These are phyloP conservation scores for Schizochytrium sp. DNA, from an alignment of 108 stramenopile species.

Conservation along the genomic window DNA sequence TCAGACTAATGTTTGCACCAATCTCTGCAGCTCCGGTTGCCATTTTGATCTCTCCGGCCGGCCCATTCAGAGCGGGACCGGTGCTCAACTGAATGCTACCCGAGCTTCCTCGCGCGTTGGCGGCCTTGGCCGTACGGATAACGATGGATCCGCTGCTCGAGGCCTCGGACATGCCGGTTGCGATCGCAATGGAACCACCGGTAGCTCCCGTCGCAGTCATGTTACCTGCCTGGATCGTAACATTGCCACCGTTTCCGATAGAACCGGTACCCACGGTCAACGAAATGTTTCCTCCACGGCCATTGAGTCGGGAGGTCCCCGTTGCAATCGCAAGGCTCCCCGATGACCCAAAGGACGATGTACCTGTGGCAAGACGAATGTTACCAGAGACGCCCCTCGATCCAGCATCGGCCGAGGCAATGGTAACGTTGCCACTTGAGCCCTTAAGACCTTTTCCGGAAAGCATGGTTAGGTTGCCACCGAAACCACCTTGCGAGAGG, in stretches of 20 bases:
- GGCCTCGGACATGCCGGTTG: background rate
- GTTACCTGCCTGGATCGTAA: slow-evolving; percentile 33
- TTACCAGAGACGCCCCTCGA: background rate
- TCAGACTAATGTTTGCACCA: slow-evolving; percentile 19
- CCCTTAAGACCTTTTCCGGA: background rate
- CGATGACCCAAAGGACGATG: background rate
- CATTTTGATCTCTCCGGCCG: background rate
- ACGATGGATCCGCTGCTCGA: slow-evolving; percentile 28
- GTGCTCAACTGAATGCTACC: background rate
- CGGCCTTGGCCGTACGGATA: slow-evolving; percentile 34
- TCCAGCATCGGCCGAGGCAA: background rate
- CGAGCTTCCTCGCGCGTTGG: slow-evolving; percentile 11
- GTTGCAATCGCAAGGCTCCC: slow-evolving; percentile 16
- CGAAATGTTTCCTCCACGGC: slow-evolving; percentile 26
- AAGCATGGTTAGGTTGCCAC: background rate
- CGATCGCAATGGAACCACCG: slow-evolving; percentile 23
- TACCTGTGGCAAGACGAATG: background rate
- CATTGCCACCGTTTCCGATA: slow-evolving; percentile 34
- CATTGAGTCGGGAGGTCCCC: background rate
- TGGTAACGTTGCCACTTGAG: background rate
- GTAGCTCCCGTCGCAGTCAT: background rate
- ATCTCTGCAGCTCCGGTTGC: background rate
- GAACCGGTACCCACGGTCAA: slow-evolving; percentile 35
- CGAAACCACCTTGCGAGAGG: background rate
- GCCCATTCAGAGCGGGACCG: background rate